These are phyloP conservation scores for Ogataea allantospora DNA, from an alignment of 805 yeast species.

Conservation along the genomic window DNA sequence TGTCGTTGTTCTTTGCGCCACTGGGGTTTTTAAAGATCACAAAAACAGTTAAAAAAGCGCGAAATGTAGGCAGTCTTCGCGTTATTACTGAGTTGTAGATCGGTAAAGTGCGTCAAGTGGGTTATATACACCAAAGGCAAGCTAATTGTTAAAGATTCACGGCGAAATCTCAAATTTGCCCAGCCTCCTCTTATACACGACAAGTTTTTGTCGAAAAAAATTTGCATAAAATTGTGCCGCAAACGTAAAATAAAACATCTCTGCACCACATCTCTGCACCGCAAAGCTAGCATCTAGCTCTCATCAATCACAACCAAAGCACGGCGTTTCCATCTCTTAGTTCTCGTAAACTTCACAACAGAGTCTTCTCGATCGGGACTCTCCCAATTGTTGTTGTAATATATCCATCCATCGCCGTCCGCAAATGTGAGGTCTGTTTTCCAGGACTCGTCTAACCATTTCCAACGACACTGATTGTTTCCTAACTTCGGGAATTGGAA, in stretches of 20 bases:
- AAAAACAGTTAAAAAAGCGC: constrained; percentile 3
- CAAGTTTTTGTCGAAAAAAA: constrained; percentile 11
- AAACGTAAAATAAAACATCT: constrained; percentile 4
- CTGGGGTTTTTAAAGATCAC: constrained; percentile 3
- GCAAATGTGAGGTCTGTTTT: constrained; percentile 40
- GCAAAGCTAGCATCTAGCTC: not conserved
- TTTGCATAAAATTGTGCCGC: constrained; percentile 9
- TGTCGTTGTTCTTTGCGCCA: constrained; percentile 12
- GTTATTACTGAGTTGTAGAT: not conserved
- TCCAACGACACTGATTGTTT: constrained; percentile 45
- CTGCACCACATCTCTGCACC: constrained; percentile 8
- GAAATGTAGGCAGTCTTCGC: not conserved
- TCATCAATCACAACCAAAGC: constrained; percentile 33
- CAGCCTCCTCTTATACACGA: constrained; percentile 15
- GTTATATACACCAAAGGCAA: constrained; percentile 1
- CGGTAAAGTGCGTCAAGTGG: constrained; percentile 1
- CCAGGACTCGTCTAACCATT: constrained; percentile 59
- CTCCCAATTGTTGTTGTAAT: constrained; percentile 52
- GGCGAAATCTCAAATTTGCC: constrained; percentile 8
- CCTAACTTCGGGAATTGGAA: constrained; percentile 45
- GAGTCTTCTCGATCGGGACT: constrained; percentile 42
- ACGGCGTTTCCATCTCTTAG: constrained; percentile 49
- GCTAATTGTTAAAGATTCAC: constrained; percentile 1
- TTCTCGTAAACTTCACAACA: constrained; percentile 48
- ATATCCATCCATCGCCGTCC: constrained; percentile 51